Base-by-base conservation (phyloP, 805 yeast genomes). In the Kodamaea fukazawae region DNA sequence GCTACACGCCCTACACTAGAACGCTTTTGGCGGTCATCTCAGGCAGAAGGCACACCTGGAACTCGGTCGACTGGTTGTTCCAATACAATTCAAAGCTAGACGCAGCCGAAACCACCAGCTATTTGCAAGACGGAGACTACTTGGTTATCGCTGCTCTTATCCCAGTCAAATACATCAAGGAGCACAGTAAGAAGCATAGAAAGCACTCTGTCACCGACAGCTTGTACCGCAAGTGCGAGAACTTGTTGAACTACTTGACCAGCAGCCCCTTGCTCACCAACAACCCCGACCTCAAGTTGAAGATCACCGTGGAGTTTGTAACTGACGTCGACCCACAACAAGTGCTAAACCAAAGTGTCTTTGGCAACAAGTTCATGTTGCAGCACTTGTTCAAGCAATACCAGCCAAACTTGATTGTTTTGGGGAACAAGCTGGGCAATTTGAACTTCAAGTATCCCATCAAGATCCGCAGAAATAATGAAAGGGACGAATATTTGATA, bases 31-130 rank as follows among this genome's bases (percentile, higher is more conserved):
- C 68, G 3, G 55, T 65, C 3, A 52, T 69, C 13, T 60, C 65
- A 8, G 75, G 75, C 6, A 54, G 73, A 41, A 58, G 55, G 34
- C 75, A 70, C 48, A 57, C 72, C n/a, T 69, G 74, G 75, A 67
- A 65, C 43, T 47, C 70, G 11, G 29, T 67, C 3, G 67, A 66
- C 42, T 69, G 71, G 71, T 50, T 70, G 33, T 50, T 65, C 28
- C 41, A 50, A 7, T 27, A 32, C 29, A 53, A 48, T 3, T 47
- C 36, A 11, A 34, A 40, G 13, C 34, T 15, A 4, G 15, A 20
- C 16, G 17, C 23, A 5, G 11, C 18, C 15, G 43, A 32, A 28
- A 15, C 34, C 8, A 32, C 32, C 11, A 14, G 38, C 12, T 64
- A 67, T 38, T 50, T 69, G 16, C 57, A 55, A 37, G 53, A 65